Percentiles rank a stretch among this genome's conserved stretches.
These are phyloP conservation scores for Planoprotostelium fungivorum DNA, from an alignment of 78 protist species.

Conservation along the genomic window DNA sequence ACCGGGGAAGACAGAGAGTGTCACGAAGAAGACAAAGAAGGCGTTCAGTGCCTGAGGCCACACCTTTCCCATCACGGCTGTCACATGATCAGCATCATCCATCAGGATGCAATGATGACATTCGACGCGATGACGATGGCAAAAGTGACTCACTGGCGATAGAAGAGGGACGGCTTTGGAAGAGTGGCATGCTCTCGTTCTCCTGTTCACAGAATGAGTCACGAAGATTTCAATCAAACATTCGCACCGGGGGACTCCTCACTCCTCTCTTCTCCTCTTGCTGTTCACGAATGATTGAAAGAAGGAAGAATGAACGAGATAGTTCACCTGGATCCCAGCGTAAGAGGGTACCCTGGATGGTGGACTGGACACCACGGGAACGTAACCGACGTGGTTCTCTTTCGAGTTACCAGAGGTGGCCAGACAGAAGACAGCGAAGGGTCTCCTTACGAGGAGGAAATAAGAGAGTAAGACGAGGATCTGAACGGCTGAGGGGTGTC, in stretches of 20 bases:
- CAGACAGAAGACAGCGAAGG: not conserved
- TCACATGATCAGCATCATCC: no score
- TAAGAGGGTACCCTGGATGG: not conserved
- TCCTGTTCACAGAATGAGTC: no score
- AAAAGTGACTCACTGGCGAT: no score
- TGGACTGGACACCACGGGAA: not conserved
- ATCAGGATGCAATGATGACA: no score
- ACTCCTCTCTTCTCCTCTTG: no score
- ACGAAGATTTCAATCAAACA: no score
- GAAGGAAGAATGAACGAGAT: no score
- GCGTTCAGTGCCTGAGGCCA: constrained; percentile 65
- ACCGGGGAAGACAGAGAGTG: constrained; percentile 53
- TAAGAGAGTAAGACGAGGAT: not conserved
- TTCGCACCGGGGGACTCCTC: no score
- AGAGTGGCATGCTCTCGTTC: no score
- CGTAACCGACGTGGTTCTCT: not conserved
- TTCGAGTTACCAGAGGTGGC: not conserved
- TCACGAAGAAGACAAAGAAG: constrained; percentile 46
- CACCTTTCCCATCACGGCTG: constrained; percentile 11
- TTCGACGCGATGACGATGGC: no score
- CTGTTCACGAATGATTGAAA: no score
- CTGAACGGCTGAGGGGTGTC: not conserved
- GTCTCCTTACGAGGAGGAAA: not conserved
- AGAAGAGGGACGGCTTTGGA: no score
- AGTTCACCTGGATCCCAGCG: not conserved